These are phyloP conservation scores for Zygotorulaspora mrakii DNA, from an alignment of 1,139 yeast species.

Conservation along the genomic window DNA sequence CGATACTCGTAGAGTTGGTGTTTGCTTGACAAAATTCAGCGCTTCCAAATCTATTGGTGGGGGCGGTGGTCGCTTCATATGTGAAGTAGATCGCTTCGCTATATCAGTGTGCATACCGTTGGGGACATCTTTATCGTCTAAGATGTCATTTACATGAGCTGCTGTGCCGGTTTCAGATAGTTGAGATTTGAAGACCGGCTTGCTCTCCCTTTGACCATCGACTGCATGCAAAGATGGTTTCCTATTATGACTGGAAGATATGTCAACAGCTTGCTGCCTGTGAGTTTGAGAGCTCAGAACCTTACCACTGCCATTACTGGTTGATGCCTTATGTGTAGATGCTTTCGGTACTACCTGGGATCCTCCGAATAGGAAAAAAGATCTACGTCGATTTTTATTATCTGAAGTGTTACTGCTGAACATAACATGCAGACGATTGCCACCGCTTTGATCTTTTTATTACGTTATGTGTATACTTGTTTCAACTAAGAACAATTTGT, in stretches of 20 bases:
- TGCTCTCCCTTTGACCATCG: neutral
- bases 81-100: neutral
- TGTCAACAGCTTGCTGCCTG: neutral
- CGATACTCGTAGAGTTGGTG: slow-evolving; percentile 3
- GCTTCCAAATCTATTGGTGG: slow-evolving; percentile 16
- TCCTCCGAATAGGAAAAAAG: slow-evolving; percentile 29
- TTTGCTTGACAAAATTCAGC: slow-evolving; percentile 5
- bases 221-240: neutral
- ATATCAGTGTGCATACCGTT: neutral
- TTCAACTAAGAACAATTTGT: neutral
- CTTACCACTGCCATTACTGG: slow-evolving; percentile 1
- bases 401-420: slow-evolving; percentile 17
- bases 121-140: neutral
- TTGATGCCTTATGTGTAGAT: slow-evolving; percentile 1
- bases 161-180: neutral
- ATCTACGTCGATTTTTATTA: slow-evolving; percentile 21
- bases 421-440: slow-evolving; percentile 12
- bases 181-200: neutral
- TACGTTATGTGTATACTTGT: no score
- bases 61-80: slow-evolving; percentile 15
- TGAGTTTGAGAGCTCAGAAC: neutral
- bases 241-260: neutral
- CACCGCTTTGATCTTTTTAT: no score
- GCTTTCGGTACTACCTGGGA: slow-evolving; percentile 9
- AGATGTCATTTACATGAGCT: neutral